These are phyloP conservation scores for Trichoderma semiorbis DNA, from an alignment of 2,329 filamentous ascomycete species.

Conservation along the genomic window DNA sequence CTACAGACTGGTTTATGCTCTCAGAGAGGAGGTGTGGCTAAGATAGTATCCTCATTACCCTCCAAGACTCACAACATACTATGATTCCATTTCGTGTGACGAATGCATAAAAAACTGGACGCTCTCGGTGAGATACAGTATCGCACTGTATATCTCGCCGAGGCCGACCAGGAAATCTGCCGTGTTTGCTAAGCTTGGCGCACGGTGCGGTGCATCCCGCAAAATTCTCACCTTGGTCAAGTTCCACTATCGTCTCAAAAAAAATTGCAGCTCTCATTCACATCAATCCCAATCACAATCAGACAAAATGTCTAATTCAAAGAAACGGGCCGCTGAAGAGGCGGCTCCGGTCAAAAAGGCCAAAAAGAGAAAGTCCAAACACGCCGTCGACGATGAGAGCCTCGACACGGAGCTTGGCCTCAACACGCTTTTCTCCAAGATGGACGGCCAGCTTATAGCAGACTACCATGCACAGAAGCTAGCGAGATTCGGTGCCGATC, in stretches of 20 bases:
- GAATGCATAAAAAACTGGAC: neutral
- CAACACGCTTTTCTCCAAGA: constrained; percentile 74
- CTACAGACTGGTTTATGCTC: neutral
- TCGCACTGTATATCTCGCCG: neutral
- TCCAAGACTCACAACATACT: neutral
- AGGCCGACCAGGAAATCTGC: neutral
- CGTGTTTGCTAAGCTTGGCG: neutral
- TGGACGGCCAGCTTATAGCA: constrained; percentile 79
- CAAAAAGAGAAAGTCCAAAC: constrained; percentile 54
- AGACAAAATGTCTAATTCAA: constrained; percentile 39
- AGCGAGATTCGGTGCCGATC: constrained; percentile 70
- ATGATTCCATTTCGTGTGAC: neutral
- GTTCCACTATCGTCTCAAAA: neutral
- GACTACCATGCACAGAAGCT: constrained; percentile 82
- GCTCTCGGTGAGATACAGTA: constrained; percentile 1
- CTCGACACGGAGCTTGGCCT: constrained; percentile 69
- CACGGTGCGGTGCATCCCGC: neutral
- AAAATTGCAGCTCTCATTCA: neutral
- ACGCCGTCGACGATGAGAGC: constrained; percentile 51
- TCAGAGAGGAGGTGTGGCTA: neutral
- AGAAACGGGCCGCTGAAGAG: constrained; percentile 55
- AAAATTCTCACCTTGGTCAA: constrained; percentile 16
- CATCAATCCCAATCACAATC: neutral
- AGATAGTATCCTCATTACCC: neutral
- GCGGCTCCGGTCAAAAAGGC: constrained; percentile 43